A percentile compares a stretch with the other conserved stretches of the same genome.
Conservation (phyloP, 106 monocot genomes). For the Amphibolis antarctica region DNA sequence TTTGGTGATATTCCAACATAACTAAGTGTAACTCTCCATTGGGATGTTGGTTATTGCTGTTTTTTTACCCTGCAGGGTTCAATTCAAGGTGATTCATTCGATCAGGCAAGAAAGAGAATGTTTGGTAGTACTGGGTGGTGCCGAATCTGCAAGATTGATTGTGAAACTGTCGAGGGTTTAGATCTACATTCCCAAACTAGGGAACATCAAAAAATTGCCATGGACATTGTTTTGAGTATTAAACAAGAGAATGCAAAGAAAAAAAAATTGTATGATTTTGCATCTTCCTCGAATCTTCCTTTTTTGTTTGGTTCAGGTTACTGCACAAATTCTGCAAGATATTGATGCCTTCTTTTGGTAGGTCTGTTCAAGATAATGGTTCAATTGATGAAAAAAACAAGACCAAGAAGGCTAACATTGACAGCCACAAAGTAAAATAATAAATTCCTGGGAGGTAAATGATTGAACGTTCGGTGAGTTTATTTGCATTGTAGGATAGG, state of each 20-base stretch:
- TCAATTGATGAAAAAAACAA: slow-evolving; percentile 10
- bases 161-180: slow-evolving; percentile 68
- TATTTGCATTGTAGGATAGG: not conserved
- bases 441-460: not conserved
- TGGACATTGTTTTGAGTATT: slow-evolving; percentile 82
- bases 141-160: slow-evolving; percentile 76
- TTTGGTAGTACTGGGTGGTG: slow-evolving; percentile 57
- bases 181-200: slow-evolving; percentile 75
- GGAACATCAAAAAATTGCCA: slow-evolving; percentile 82
- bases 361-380: slow-evolving; percentile 10
- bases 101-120: slow-evolving; percentile 51
- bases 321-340: not conserved
- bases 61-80: slow-evolving; percentile 11
- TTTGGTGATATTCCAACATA: not conserved
- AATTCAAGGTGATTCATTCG: slow-evolving; percentile 29
- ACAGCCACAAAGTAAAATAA: not conserved
- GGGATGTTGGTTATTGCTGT: not conserved
- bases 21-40: not conserved
- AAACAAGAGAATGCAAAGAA: slow-evolving; percentile 62
- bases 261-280: slow-evolving; percentile 30
- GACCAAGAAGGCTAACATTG: slow-evolving; percentile 5
- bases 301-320: not conserved
- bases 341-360: not conserved
- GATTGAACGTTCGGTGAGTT: not conserved
- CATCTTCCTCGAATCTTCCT: not conserved